phyloP scores from a whole-genome alignment of 345 rosid genomes.

The Corchorus olitorius region DNA sequence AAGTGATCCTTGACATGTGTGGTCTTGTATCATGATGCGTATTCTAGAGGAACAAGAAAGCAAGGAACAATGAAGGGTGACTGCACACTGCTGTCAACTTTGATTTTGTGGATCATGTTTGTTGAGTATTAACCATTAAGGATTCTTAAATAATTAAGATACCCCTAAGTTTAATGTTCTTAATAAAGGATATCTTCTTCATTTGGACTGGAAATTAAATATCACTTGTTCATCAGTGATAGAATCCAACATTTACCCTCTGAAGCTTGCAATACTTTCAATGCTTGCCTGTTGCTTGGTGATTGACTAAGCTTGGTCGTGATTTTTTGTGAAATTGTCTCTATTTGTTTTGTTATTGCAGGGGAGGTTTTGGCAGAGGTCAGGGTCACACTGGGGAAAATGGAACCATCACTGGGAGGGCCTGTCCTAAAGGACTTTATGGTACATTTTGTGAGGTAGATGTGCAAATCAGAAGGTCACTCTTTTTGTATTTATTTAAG shows the following conservation, averaged over 20 bases:
- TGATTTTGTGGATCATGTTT: background rate
- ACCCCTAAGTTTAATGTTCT: background rate
- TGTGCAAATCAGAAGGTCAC: conserved; percentile 10
- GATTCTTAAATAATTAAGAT: background rate
- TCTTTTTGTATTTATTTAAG: background rate
- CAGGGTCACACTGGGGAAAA: conserved; percentile 65
- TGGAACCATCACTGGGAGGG: conserved; percentile 85
- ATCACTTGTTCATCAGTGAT: conserved; percentile 17
- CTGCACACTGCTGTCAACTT: background rate
- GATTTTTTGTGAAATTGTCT: conserved; percentile 19
- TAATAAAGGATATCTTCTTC: background rate
- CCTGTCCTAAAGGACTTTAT: conserved; percentile 85
- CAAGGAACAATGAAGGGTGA: too few relatives aligned
- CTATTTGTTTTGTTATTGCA: conserved; percentile 33
- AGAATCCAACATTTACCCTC: background rate
- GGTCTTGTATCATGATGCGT: too few relatives aligned
- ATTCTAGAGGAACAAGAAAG: too few relatives aligned
- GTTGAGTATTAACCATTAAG: background rate
- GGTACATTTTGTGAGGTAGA: conserved; percentile 86
- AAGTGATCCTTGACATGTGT: too few relatives aligned
- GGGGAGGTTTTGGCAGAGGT: conserved; percentile 78
- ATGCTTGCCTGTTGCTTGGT: conserved; percentile 13
- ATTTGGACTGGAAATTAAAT: background rate
- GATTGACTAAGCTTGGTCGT: conserved; percentile 1
- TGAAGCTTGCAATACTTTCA: conserved; percentile 7